Evolutionary conservation across 345 rosid genomes (phyloP).

Genomic region (Orychophragmus violaceus): DNA sequence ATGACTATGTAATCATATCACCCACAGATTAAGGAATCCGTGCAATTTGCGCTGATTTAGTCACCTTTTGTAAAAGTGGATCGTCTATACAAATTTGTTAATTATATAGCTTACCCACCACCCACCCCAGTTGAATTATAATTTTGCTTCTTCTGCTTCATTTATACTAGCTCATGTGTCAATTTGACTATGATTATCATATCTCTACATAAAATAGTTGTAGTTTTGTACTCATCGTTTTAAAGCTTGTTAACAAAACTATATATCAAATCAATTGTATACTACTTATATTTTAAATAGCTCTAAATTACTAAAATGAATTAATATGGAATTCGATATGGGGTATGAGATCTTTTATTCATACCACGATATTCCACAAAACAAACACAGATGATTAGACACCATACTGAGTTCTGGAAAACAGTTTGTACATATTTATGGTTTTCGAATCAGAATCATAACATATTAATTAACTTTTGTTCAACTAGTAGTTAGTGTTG

Average conservation of each 20-base stretch:
- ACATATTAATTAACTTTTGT: background rate
- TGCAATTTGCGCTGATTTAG: constrained; percentile 16
- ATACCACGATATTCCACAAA: background rate
- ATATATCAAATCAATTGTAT: background rate
- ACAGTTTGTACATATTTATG: background rate
- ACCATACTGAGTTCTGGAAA: background rate
- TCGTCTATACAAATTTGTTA: background rate
- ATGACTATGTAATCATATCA: constrained; percentile 24
- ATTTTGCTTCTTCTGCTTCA: background rate
- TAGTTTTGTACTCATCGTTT: background rate
- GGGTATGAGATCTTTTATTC: background rate
- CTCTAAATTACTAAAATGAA: background rate
- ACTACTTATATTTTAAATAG: background rate
- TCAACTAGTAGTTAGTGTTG: background rate
- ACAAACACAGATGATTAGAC: background rate
- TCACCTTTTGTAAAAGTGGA: constrained; percentile 11
- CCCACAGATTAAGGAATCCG: constrained; percentile 15
- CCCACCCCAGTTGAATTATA: background rate
- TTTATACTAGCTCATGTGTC: background rate
- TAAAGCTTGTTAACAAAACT: background rate
- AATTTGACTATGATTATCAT: background rate
- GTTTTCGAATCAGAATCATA: background rate
- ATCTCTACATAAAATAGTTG: background rate
- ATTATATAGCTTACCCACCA: constrained; percentile 9
- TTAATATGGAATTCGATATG: background rate